A percentile compares a stretch with the other conserved stretches of the same genome.
These are phyloP conservation scores for Quercus mongolica DNA, from an alignment of 306 rosid genomes.

Conservation along the genomic window DNA sequence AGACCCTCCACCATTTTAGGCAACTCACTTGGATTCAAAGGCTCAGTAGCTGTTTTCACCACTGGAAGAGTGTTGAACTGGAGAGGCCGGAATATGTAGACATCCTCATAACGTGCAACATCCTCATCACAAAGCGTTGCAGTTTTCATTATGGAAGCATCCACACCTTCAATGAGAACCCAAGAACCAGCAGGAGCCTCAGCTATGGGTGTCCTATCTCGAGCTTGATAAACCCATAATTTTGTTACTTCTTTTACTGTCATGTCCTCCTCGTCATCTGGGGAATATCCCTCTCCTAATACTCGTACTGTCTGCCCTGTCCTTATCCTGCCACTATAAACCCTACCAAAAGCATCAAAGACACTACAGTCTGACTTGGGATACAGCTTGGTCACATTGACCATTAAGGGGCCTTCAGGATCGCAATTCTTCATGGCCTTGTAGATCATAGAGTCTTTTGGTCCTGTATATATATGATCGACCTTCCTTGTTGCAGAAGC, in stretches of 20 bases:
- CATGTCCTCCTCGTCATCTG: slow-evolving; percentile 98
- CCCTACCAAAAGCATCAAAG: slow-evolving; percentile 98
- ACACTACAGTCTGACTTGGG: slow-evolving; percentile 98
- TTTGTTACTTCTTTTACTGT: slow-evolving; percentile 92
- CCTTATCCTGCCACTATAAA: slow-evolving; percentile 86
- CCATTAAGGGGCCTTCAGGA: slow-evolving; percentile 85
- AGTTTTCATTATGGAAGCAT: slow-evolving; percentile 98
- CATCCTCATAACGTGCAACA: slow-evolving; percentile 66
- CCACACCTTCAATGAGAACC: slow-evolving; percentile 99
- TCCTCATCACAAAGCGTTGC: slow-evolving; percentile 82
- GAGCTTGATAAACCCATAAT: slow-evolving; percentile 95
- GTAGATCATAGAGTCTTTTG: slow-evolving; percentile 78
- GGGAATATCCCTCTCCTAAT: slow-evolving; percentile 97
- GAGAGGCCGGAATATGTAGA: slow-evolving; percentile 88
- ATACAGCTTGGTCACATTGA: slow-evolving; percentile 86
- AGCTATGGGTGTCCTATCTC: slow-evolving; percentile 87
- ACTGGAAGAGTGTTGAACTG: slow-evolving; percentile 94
- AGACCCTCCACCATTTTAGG: slow-evolving; percentile 99
- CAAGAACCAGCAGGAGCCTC: slow-evolving; percentile 98
- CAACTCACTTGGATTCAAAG: slow-evolving; percentile 94
- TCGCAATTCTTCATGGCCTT: slow-evolving; percentile 86
- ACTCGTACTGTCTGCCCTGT: slow-evolving; percentile 95
- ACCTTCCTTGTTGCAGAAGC: slow-evolving; percentile 79
- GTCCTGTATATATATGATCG: slow-evolving; percentile 87
- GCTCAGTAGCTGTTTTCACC: slow-evolving; percentile 97